Percentiles rank a stretch among this genome's conserved stretches.
Conservation (phyloP, 768 basidiomycete genomes). For the Cystofilobasidium ferigula region DNA sequence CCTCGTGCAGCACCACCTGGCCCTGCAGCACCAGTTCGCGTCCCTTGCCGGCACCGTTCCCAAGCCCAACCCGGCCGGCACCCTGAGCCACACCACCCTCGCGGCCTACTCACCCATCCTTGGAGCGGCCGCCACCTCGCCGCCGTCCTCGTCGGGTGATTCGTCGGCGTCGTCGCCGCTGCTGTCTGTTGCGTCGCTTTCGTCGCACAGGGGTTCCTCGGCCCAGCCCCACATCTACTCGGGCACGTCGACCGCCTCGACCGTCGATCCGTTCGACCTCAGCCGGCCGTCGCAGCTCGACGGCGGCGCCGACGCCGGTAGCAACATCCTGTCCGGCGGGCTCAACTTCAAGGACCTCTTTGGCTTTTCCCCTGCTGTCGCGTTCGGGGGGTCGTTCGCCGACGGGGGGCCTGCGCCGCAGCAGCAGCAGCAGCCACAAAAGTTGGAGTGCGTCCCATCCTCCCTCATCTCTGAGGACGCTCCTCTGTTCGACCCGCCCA, state of each 20-base stretch:
- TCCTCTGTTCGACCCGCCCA: neutral
- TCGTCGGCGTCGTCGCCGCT: slow-evolving; percentile 5
- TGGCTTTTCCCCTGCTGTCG: slow-evolving; percentile 1
- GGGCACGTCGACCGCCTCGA: neutral
- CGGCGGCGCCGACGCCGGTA: neutral
- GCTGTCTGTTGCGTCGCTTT: neutral
- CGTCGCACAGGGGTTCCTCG: neutral
- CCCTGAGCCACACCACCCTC: too few species aligned
- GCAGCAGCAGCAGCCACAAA: neutral
- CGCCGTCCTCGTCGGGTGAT: neutral
- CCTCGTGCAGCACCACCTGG: neutral
- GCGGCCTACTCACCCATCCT: too few species aligned
- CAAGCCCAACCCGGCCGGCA: too few species aligned
- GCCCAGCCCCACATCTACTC: neutral
- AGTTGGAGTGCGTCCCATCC: neutral
- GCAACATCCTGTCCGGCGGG: too few species aligned
- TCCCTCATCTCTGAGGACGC: neutral
- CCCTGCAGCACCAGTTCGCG: neutral
- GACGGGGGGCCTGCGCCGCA: neutral
- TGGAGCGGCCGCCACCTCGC: neutral
- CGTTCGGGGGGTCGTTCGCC: neutral
- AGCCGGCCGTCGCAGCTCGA: neutral
- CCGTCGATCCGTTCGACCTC: slow-evolving; percentile 1
- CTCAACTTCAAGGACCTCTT: neutral
- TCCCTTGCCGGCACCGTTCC: too few species aligned